These are phyloP conservation scores for Teunomyces pallodes DNA, from an alignment of 805 yeast species.

Conservation along the genomic window DNA sequence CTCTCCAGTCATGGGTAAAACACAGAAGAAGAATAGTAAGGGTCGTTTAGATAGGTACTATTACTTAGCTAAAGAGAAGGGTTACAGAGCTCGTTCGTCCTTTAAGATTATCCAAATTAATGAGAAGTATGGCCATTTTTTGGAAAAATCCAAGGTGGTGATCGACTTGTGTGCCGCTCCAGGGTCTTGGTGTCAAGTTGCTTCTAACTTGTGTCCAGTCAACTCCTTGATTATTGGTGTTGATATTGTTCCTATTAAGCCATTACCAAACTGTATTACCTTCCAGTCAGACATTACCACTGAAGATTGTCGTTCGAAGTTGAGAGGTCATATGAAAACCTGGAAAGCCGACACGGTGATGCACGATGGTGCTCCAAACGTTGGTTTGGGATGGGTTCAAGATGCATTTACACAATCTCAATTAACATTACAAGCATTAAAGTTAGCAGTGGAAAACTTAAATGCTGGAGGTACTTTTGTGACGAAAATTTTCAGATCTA, in stretches of 20 bases:
- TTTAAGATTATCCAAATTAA: constrained; percentile 93
- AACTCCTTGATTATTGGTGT: constrained; percentile 95
- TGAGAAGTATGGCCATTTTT: constrained; percentile 93
- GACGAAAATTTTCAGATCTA: constrained; percentile 96
- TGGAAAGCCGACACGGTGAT: constrained; percentile 98
- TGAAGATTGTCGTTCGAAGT: constrained; percentile 91
- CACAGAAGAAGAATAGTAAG: constrained; percentile 93
- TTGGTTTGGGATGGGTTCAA: constrained; percentile 99
- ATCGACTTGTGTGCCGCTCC: constrained; percentile 99
- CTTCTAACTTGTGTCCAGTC: constrained; percentile 87
- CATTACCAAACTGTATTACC: constrained; percentile 91
- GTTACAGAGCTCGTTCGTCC: constrained; percentile 98
- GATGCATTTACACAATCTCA: constrained; percentile 99
- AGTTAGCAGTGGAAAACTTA: constrained; percentile 90
- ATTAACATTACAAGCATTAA: constrained; percentile 88
- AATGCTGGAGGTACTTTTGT: constrained; percentile 92
- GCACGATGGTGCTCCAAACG: constrained; percentile 99
- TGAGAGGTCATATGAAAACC: constrained; percentile 94
- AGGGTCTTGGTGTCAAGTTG: constrained; percentile 99
- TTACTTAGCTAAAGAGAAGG: constrained; percentile 94
- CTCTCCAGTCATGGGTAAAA: constrained; percentile 66
- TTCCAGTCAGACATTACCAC: constrained; percentile 98
- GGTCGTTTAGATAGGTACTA: constrained; percentile 99
- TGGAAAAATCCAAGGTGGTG: constrained; percentile 92
- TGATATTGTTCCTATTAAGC: constrained; percentile 96